Evolutionary conservation across 1,284 basidiomycete genomes (phyloP), one percentile per base, ranked within the genome.

Genomic region (Phylloboletellus chloephorus): DNA sequence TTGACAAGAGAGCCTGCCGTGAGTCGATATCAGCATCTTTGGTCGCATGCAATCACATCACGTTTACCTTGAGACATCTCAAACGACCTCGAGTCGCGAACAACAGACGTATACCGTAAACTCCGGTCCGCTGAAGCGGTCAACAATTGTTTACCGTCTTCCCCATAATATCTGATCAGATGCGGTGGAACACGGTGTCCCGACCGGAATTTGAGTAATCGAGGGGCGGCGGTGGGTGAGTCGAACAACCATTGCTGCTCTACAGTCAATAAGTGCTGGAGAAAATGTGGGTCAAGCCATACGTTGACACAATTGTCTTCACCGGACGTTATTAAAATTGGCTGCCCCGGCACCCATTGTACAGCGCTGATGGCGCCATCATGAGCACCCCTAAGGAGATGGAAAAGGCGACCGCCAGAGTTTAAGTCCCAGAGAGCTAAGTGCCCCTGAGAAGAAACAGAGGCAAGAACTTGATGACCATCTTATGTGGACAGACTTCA

Each of bases 181-280:
- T 93, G 85, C 0, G 95, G 94, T 10, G 95, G 93, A 1, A 82
- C 74, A 52, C 88, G 85, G 57, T 99, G 96, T 16, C 96, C 96
- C 1, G 89, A 87, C 33, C 96, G 79, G 58, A 80, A 87, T 68
- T 98, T 98, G 32, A 98, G 76, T 10, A 98, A 67, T 30, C 91
- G 76, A 3, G 95, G 93, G 9, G 88, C 73, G 1, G 87, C 72
- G 0, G 86, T 86, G 0, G 90, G 88, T 0, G 91, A 87, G 60
- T 98, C 96, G 53, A 97, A 96, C 33, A 96, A 67, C 95, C 96
- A 98, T 89, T 98, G 93, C 91, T 94, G 53, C 11, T 37, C 37
- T 22, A 50, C 10, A 20, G 20, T 63, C 37, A 39, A 43, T 28
- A 29, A 38, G 22, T 36, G 37, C 15, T 20, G 36, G 10, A 6